Evolutionary conservation across 192 early-diverging fungal species (phyloP).

Genomic region (Haplosporangium gracile): DNA sequence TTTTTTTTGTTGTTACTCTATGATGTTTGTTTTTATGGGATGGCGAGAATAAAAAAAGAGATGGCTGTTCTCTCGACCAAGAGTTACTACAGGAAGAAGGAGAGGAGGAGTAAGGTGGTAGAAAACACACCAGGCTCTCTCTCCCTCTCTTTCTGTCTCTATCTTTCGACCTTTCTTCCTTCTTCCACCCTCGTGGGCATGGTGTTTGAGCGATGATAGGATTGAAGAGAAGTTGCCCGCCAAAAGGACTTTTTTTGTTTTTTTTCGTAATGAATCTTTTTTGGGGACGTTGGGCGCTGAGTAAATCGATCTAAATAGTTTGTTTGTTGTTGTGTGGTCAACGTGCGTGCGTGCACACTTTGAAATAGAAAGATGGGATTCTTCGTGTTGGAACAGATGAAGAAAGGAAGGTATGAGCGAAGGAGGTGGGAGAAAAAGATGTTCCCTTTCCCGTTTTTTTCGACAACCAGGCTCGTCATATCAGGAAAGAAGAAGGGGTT

Average conservation of each 20-base stretch:
- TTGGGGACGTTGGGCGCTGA: neutral
- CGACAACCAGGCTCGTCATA: neutral
- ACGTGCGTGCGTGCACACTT: neutral
- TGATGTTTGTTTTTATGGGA: neutral
- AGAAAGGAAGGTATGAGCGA: neutral
- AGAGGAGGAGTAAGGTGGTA: neutral
- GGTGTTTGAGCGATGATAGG: neutral
- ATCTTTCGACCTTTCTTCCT: neutral
- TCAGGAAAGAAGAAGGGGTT: no score
- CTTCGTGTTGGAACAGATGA: neutral
- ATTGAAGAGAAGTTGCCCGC: neutral
- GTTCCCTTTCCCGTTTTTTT: neutral
- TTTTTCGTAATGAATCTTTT: neutral
- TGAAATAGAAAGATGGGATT: neutral
- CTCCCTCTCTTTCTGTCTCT: no score
- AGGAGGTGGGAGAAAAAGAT: neutral
- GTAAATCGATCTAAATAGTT: neutral
- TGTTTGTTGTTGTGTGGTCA: neutral
- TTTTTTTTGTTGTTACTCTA: no score
- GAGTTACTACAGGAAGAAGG: neutral
- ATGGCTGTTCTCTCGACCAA: neutral
- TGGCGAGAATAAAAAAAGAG: neutral
- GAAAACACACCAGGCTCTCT: no score
- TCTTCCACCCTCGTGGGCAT: neutral
- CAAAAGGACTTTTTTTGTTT: neutral